Base-by-base conservation (phyloP, 2,329 filamentous ascomycete genomes). In the Talaromyces sp. region DNA sequence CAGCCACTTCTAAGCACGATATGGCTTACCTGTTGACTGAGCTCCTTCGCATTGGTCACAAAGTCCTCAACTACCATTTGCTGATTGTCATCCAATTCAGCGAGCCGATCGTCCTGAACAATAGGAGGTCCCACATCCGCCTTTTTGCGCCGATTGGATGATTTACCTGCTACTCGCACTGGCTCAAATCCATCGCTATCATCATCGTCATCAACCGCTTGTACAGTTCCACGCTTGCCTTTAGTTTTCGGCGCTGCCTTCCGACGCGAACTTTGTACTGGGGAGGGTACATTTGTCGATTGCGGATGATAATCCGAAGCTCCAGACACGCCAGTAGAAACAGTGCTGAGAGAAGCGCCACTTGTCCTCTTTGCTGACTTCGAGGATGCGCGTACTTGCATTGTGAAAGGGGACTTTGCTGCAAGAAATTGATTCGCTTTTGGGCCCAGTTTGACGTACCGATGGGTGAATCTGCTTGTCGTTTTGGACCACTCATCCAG, bases 251-350 rank as follows among this genome's bases (percentile, higher is more conserved):
- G 69, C 40, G 65, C 64, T 37, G 68, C 62, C n/a, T 69, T 71
- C 31, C 72, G 72, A 33, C 70, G 64, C 46, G 75, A 70, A 25
- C 77, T 74, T 64, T 81, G 80, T 10, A 84, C 66, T 3, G 86
- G 86, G 17, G 86, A 88, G 0, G 86, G 87, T 3, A 89, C 78
- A 63, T 87, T 85, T 1, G 87, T 89, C 0, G 86, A 89, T 56
- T 80, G 72, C 3, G 85, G 83, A 66, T 81, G 75, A 28, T 80
- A 75, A 43, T 77, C 70, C 28, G 71, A 73, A 33, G 69, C 62
- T 39, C 71, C 68, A 45, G 66, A 64, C 40, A 69, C 66, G 41
- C 70, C 71, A 54, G 70, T 76, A 54, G 58, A 62, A 48, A 53
- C 58, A 21, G 63, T 66, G 43, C 66, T 63, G 11, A 25, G 41